Percentiles rank a stretch among this genome's conserved stretches.
These are phyloP conservation scores for Colletotrichum siamense DNA, from an alignment of 2,329 filamentous ascomycete species.

Conservation along the genomic window DNA sequence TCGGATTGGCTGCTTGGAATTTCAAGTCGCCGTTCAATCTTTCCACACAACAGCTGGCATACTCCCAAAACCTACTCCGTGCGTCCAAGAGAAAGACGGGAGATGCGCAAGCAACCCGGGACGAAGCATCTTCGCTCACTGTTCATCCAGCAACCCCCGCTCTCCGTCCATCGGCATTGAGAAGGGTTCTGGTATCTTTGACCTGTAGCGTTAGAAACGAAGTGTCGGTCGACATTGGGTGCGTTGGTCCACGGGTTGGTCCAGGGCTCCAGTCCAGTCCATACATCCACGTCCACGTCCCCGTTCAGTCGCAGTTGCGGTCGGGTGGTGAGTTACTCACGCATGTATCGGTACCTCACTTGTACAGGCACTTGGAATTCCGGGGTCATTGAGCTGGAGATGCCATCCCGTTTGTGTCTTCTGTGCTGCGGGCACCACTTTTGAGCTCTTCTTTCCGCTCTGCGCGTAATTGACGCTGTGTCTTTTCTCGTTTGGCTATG, in stretches of 20 bases:
- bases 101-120: not conserved
- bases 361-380: not conserved
- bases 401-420: not conserved
- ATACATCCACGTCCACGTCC: not conserved
- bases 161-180: constrained; percentile 1
- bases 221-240: constrained; percentile 12
- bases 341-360: constrained; percentile 1
- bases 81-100: not conserved
- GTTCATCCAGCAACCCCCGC: constrained; percentile 5
- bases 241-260: not conserved
- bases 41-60: not conserved
- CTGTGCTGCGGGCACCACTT: not conserved
- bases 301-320: constrained; percentile 17
- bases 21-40: not conserved
- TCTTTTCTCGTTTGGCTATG: not conserved
- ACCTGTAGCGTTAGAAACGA: constrained; percentile 4
- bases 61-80: not conserved
- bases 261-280: not conserved
- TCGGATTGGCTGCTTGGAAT: not conserved
- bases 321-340: constrained; percentile 5
- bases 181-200: constrained; percentile 2
- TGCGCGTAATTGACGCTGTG: not conserved
- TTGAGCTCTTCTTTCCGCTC: not conserved
- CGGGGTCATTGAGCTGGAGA: not conserved
- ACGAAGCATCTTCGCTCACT: not conserved